Evolutionary conservation across 2,329 filamentous ascomycete genomes (phyloP).

Genomic region (Alternaria burnsii): DNA sequence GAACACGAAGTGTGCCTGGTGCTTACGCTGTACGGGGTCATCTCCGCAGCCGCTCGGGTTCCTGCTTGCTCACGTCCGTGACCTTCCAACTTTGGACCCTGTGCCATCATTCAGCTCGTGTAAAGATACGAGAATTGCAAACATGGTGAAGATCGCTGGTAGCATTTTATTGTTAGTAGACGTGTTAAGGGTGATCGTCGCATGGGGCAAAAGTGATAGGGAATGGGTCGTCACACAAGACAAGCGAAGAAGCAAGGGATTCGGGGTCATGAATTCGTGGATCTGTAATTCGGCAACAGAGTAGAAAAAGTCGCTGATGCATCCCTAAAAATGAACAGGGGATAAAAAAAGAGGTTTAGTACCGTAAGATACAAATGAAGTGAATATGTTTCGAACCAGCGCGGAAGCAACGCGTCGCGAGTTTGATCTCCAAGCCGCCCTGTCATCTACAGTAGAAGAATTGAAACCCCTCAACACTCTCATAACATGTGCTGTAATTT

Average conservation of each 20-base stretch:
- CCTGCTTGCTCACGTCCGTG: conserved; percentile 1
- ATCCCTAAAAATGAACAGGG: conserved; percentile 14
- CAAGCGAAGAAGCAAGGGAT: conserved; percentile 1
- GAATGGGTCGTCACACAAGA: neutral
- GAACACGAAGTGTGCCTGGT: conserved; percentile 3
- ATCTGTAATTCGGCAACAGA: conserved; percentile 18
- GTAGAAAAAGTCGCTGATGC: conserved; percentile 9
- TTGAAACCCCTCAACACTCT: neutral
- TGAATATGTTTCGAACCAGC: conserved; percentile 21
- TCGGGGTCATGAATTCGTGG: conserved; percentile 17
- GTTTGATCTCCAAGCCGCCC: conserved; percentile 25
- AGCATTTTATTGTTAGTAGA: neutral
- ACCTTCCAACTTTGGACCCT: conserved; percentile 2
- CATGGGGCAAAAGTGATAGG: neutral
- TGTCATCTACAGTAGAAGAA: conserved; percentile 17
- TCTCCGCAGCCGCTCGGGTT: conserved; percentile 8
- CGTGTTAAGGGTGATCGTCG: neutral
- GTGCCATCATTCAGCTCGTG: neutral
- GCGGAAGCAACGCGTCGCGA: conserved; percentile 15
- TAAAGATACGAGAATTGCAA: neutral
- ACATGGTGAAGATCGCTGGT: neutral
- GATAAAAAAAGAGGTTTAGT: conserved; percentile 18
- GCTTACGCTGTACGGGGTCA: conserved; percentile 2
- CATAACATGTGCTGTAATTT: neutral
- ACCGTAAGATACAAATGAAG: conserved; percentile 29